Base-by-base conservation (phyloP, 1,284 basidiomycete species). In the Somion occarium region DNA sequence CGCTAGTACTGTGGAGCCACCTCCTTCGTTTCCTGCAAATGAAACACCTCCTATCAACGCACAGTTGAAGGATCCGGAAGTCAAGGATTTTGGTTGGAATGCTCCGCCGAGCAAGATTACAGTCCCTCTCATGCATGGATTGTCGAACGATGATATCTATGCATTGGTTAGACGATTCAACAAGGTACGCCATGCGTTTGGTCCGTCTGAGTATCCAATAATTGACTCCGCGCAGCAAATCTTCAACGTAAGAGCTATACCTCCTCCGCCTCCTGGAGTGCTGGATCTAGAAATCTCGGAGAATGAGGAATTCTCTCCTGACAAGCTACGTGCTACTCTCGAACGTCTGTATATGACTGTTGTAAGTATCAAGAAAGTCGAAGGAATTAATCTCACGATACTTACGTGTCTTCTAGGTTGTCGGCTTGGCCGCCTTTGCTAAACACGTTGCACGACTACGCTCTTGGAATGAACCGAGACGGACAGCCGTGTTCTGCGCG, bases 281-380 rank as follows among this genome's bases (percentile, higher is more conserved):
- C 64, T 79, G 23, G 76, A 79, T 58, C 66, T 76, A 24, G 71
- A 76, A 52, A 69, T 70, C 15, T 62, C 70, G 9, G 63, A 65
- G 13, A 61, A 75, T 39, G 75, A 76, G 52, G 69, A 73, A 50
- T 76, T 78, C 58, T 67, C 72, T 3, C 69, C 75, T 1, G 75
- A 76, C 56, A 76, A 75, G 59, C 64, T 78, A 5, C 64, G 73
- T 23, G 68, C 74, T 20, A 78, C 76, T 51, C 61, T 82, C 15
- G 79, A 81, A 56, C 64, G 80, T 1, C 54, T 73, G 13, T 75
- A 80, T 56, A 73, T 75, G 50, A 73, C 70, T 2, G 66, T 78
- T 30, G 65, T 67, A 61, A 4, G 65, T 62, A 2, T 15, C 1
- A 39, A 20, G 42, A 15, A 15, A 11, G 39, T 25, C 22, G 11